Conservation (phyloP, 2,329 filamentous ascomycete species). For the Fusarium euwallaceae region DNA sequence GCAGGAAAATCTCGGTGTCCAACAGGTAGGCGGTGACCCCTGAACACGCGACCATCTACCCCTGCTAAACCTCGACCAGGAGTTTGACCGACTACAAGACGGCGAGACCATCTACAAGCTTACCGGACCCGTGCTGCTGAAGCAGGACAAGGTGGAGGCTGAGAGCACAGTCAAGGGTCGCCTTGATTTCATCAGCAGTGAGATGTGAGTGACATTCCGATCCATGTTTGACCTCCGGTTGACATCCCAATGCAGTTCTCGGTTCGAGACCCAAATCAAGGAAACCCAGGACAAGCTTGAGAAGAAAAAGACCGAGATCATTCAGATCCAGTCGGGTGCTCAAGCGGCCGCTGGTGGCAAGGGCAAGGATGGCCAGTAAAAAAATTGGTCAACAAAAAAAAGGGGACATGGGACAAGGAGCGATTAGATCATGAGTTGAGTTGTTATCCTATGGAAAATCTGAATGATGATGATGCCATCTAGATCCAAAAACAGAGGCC, state of each 20-base stretch:
- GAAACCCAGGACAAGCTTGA: slow-evolving; percentile 69
- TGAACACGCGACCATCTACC: not conserved
- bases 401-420: slow-evolving; percentile 9
- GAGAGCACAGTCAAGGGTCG: slow-evolving; percentile 91
- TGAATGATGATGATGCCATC: slow-evolving; percentile 41
- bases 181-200: slow-evolving; percentile 91
- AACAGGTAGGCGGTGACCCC: slow-evolving; percentile 69
- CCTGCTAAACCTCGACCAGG: slow-evolving; percentile 62
- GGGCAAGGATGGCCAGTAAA: slow-evolving; percentile 45
- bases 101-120: slow-evolving; percentile 96
- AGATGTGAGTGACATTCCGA: slow-evolving; percentile 77
- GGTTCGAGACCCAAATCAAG: slow-evolving; percentile 66
- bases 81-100: slow-evolving; percentile 83
- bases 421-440: slow-evolving; percentile 48
- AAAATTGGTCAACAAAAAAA: slow-evolving; percentile 5
- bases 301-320: slow-evolving; percentile 71
- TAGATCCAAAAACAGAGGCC: slow-evolving; percentile 28
- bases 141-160: slow-evolving; percentile 93
- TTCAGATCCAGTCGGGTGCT: slow-evolving; percentile 65
- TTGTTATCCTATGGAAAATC: slow-evolving; percentile 44
- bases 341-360: slow-evolving; percentile 57
- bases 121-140: slow-evolving; percentile 90
- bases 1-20: slow-evolving; percentile 90
- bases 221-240: slow-evolving; percentile 15
- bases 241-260: slow-evolving; percentile 46